These are phyloP conservation scores for Phytopythium chamaehyphon DNA, from an alignment of 352 stramenopile species.

Conservation along the genomic window DNA sequence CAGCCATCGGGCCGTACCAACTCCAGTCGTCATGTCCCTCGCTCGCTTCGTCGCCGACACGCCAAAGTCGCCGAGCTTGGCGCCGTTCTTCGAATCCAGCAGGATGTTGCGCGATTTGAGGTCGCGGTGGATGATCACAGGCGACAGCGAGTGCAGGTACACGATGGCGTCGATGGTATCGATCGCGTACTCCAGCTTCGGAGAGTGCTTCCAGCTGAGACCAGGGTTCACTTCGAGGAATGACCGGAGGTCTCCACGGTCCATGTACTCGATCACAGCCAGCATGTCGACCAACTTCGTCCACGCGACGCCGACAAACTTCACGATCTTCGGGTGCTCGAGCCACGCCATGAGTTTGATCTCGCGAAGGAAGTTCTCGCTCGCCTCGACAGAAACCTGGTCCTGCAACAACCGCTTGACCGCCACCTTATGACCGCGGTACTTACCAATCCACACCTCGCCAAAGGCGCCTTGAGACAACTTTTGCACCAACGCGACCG, in stretches of 20 bases:
- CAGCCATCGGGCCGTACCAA: constrained; percentile 61
- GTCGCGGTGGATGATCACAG: constrained; percentile 67
- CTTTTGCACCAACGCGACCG: constrained; percentile 55
- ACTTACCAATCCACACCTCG: constrained; percentile 70
- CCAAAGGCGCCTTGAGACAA: constrained; percentile 66
- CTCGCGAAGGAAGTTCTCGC: constrained; percentile 61
- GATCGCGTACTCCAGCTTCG: constrained; percentile 38
- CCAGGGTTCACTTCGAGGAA: constrained; percentile 33
- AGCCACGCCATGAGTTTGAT: constrained; percentile 74
- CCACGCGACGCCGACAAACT: constrained; percentile 73
- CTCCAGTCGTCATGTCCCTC: constrained; percentile 55
- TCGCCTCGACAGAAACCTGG: constrained; percentile 38
- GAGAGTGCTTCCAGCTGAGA: constrained; percentile 28
- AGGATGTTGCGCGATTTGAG: constrained; percentile 75
- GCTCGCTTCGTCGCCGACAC: constrained; percentile 51
- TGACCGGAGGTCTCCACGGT: constrained; percentile 52
- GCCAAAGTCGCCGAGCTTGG: constrained; percentile 67
- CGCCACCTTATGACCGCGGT: constrained; percentile 49
- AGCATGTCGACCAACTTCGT: constrained; percentile 65
- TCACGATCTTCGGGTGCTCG: constrained; percentile 58
- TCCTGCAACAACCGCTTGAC: constrained; percentile 56
- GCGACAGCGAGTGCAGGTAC: constrained; percentile 61
- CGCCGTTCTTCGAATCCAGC: constrained; percentile 51
- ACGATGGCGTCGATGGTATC: constrained; percentile 68
- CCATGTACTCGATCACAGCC: constrained; percentile 69